These are phyloP conservation scores for Spirogloea muscicola DNA, from an alignment of 139 green algal genomes.

Conservation along the genomic window DNA sequence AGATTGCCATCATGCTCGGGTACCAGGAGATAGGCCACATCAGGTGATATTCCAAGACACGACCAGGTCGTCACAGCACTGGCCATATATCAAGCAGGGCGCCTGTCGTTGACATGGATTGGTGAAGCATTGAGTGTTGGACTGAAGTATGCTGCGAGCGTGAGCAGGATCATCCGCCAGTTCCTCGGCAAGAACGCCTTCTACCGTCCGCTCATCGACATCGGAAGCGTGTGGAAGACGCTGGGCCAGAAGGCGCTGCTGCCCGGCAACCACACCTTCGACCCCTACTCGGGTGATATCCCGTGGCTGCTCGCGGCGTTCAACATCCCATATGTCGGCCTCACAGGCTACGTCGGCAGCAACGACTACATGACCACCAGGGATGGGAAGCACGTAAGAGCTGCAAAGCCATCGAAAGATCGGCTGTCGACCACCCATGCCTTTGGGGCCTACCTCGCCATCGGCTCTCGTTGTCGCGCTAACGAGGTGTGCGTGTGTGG, in stretches of 20 bases:
- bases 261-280: too few relatives aligned
- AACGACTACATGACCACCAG: neutral
- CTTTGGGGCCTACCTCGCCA: too few relatives aligned
- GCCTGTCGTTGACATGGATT: neutral
- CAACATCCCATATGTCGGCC: too few relatives aligned
- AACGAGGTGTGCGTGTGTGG: too few relatives aligned
- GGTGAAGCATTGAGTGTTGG: neutral
- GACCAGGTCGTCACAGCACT: neutral
- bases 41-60: neutral
- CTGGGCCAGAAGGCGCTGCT: too few relatives aligned
- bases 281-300: too few relatives aligned
- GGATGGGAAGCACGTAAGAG: conserved; percentile 15
- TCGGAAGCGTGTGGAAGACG: conserved; percentile 2
- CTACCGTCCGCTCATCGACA: conserved; percentile 2
- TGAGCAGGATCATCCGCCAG: conserved; percentile 15
- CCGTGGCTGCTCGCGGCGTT: too few relatives aligned
- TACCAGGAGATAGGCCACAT: conserved; percentile 5
- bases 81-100: neutral
- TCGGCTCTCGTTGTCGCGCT: too few relatives aligned
- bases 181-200: neutral
- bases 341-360: too few relatives aligned
- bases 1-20: neutral
- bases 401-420: too few relatives aligned
- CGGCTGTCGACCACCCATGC: too few relatives aligned
- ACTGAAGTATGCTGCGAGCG: neutral